phyloP scores from a whole-genome alignment of 2,329 filamentous ascomycete species.

The Colletotrichum sp. region DNA sequence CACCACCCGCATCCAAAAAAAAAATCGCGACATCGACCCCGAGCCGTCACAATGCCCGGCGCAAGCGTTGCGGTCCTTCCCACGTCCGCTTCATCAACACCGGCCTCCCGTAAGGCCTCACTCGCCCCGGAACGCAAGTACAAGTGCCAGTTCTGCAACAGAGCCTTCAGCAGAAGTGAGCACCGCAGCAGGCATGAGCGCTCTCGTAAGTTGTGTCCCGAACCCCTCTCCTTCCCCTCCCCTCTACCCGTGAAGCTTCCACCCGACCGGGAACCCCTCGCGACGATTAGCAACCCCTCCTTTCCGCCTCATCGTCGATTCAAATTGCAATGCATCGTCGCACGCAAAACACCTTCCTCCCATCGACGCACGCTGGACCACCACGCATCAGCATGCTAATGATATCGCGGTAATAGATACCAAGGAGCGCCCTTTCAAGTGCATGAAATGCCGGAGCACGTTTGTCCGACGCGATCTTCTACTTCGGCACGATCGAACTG shows the following conservation, averaged over 20 bases:
- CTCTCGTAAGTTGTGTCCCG: slow-evolving; percentile 78
- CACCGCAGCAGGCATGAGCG: slow-evolving; percentile 96
- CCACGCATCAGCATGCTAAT: slow-evolving; percentile 27
- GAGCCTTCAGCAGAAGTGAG: slow-evolving; percentile 96
- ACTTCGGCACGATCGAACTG: slow-evolving; percentile 95
- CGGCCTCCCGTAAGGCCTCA: slow-evolving; percentile 76
- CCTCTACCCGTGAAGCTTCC: slow-evolving; percentile 10
- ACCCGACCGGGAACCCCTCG: slow-evolving; percentile 6
- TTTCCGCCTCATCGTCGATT: neutral
- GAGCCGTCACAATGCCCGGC: slow-evolving; percentile 68
- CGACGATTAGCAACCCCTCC: neutral
- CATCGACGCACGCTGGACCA: neutral
- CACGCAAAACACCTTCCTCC: neutral
- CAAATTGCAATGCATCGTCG: neutral
- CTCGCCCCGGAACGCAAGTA: slow-evolving; percentile 94
- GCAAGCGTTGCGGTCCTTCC: slow-evolving; percentile 70
- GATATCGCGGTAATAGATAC: slow-evolving; percentile 69
- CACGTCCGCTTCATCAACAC: slow-evolving; percentile 69
- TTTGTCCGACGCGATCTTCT: slow-evolving; percentile 97
- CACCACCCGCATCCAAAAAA: slow-evolving; percentile 21
- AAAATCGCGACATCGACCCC: slow-evolving; percentile 34
- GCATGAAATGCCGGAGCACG: slow-evolving; percentile 96
- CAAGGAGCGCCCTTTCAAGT: slow-evolving; percentile 98
- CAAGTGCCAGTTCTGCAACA: slow-evolving; percentile 98
- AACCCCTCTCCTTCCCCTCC: slow-evolving; percentile 12